Conservation (phyloP, 495 filamentous ascomycete genomes). For the Penicillium bovifimosum region DNA sequence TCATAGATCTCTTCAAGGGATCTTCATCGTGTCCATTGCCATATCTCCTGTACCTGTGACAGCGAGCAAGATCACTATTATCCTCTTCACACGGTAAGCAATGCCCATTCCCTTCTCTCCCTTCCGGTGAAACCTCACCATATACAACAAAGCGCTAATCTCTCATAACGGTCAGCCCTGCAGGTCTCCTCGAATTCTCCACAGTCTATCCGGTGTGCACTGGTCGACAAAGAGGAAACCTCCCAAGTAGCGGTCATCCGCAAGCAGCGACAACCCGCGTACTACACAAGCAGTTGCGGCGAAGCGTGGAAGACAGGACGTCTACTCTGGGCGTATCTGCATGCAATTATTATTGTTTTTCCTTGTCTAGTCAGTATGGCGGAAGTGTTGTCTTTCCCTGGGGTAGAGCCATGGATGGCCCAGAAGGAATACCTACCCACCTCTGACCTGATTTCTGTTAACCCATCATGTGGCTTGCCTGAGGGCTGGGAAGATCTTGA, state of each 20-base stretch:
- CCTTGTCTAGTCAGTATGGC: conserved; percentile 5
- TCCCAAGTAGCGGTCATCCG: conserved; percentile 17
- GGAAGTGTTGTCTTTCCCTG: conserved; percentile 13
- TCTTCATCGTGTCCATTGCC: background rate
- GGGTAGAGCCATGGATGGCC: conserved; percentile 5
- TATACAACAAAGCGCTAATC: conserved; percentile 17
- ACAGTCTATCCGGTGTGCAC: conserved; percentile 15
- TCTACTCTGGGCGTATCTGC: background rate
- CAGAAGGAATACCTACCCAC: conserved; percentile 4
- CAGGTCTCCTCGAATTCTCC: conserved; percentile 23
- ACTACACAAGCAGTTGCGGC: conserved; percentile 25
- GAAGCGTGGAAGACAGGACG: conserved; percentile 6
- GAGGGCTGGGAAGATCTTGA: background rate
- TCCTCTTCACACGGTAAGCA: conserved; percentile 1
- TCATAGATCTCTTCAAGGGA: background rate
- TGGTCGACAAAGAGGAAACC: conserved; percentile 13
- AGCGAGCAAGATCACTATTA: background rate
- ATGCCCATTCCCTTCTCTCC: conserved; percentile 6
- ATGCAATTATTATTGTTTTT: background rate
- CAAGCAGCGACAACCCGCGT: conserved; percentile 28
- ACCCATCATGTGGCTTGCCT: background rate
- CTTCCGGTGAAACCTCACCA: conserved; percentile 27
- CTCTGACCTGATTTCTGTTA: conserved; percentile 2
- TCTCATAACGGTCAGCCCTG: conserved; percentile 17
- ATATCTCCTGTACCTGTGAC: background rate